Evolutionary conservation across 257 asterid genomes (phyloP), one percentile per base, ranked within the genome.

Genomic region (Asclepias syriaca): DNA sequence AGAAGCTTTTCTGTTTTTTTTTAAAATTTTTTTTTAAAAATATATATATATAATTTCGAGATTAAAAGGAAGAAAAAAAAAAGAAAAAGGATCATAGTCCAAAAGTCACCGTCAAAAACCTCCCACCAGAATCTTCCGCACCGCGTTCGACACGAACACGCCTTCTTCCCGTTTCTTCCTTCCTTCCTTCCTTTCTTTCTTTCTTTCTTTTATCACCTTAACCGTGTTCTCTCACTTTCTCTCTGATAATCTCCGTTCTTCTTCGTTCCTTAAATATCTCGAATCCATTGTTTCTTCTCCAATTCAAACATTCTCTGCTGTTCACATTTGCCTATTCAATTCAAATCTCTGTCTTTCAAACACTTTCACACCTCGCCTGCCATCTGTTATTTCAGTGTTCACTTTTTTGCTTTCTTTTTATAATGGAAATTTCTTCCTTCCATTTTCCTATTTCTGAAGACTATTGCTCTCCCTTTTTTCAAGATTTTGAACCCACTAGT

Each of bases 341-440:
- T 51, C 45, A 65, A 32, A 54, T 15, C 39, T n/a, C 19, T 76
- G 5, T 29, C 14, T n/a, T 55, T 68, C 85, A 48, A 84, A 55
- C 53, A 45, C 74, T 59, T 78, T 72, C 79, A 61, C 56, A 79
- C 81, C 71, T 29, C 0, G 34, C 34, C 34, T 29, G 34, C 34
- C 34, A 29, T 29, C 34, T 11, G 16, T 22, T 5, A 18, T 65
- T 21, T 50, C 15, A 5, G 59, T 59, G 46, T 21, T 19, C 13
- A 24, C 66, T 24, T 24, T 15, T 55, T 53, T 49, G 22, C 11
- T n/a, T 43, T 29, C 34, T 29, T 29, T 29, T 15, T 39, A 21
- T 27, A 51, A 90, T 91, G 96, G 95, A 79, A 74, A 77, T 85
- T 51, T 78, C 86, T 4, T 75, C 91, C 10, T 78, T 74, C 75